Percentiles rank a stretch among this genome's conserved stretches.
Evolutionary conservation across 345 rosid species (phyloP).

Genomic region (Cardamine resedifolia): DNA sequence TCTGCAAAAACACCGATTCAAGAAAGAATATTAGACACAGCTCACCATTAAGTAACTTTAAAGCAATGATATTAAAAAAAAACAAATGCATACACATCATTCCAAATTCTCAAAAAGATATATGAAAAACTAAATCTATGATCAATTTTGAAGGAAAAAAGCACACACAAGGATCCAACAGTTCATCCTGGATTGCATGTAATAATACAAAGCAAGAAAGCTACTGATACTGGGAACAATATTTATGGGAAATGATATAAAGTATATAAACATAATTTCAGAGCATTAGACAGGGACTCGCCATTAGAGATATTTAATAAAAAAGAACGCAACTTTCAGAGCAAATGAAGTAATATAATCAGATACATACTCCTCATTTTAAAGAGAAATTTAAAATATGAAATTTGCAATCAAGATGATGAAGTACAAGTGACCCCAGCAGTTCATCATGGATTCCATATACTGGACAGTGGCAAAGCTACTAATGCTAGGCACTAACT

Average conservation of each 20-base stretch:
- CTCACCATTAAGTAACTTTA: neutral
- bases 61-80: neutral
- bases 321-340: neutral
- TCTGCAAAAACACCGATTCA: constrained; percentile 44
- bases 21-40: constrained; percentile 10
- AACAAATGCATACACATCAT: constrained; percentile 18
- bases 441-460: constrained; percentile 13
- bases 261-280: constrained; percentile 5
- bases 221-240: constrained; percentile 5
- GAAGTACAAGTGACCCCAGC: constrained; percentile 11
- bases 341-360: neutral
- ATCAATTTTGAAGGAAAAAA: constrained; percentile 9
- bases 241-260: neutral
- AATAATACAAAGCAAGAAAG: constrained; percentile 2
- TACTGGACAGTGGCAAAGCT: constrained; percentile 7
- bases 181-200: constrained; percentile 14
- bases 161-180: constrained; percentile 14
- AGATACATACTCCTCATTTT: constrained; percentile 3
- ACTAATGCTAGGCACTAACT: neutral
- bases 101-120: neutral
- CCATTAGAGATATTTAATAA: neutral
- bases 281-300: neutral
- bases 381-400: neutral
- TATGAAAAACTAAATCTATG: constrained; percentile 12
- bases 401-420: neutral